A percentile compares a stretch with the other conserved stretches of the same genome.
Conservation (phyloP, 441 rosid species). For the Metrosideros polymorpha region DNA sequence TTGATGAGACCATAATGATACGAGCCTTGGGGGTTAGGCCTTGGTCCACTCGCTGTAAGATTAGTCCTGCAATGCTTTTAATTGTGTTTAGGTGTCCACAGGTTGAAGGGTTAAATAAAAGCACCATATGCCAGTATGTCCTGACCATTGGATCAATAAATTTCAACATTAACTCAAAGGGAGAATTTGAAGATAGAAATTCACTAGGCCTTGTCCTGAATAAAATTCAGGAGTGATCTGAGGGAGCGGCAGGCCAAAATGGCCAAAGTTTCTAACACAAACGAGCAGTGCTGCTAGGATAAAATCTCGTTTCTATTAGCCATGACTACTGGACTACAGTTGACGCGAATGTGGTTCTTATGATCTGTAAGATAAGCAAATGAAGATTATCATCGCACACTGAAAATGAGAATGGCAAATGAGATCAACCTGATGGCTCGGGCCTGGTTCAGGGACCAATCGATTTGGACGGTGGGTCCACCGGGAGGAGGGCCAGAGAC, state of each 20-base stretch:
- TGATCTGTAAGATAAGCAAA: not conserved
- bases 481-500: not conserved
- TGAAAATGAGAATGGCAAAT: not conserved
- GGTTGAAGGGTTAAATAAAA: not conserved
- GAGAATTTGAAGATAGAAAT: not conserved
- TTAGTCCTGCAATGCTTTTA: constrained; percentile 6
- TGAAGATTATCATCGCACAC: not conserved
- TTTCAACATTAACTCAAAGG: not conserved
- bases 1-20: constrained; percentile 16
- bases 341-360: not conserved
- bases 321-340: not conserved
- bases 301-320: not conserved
- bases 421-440: constrained; percentile 7
- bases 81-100: not conserved
- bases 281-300: not conserved
- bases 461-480: constrained; percentile 11
- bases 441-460: constrained; percentile 18
- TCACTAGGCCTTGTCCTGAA: not conserved
- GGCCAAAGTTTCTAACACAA: not conserved
- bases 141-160: not conserved
- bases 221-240: not conserved
- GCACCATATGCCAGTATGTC: not conserved
- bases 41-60: constrained; percentile 15
- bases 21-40: constrained; percentile 17
- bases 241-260: not conserved